Conservation (phyloP, 1,284 basidiomycete species). For the Cutaneotrichosporon curvatum region DNA sequence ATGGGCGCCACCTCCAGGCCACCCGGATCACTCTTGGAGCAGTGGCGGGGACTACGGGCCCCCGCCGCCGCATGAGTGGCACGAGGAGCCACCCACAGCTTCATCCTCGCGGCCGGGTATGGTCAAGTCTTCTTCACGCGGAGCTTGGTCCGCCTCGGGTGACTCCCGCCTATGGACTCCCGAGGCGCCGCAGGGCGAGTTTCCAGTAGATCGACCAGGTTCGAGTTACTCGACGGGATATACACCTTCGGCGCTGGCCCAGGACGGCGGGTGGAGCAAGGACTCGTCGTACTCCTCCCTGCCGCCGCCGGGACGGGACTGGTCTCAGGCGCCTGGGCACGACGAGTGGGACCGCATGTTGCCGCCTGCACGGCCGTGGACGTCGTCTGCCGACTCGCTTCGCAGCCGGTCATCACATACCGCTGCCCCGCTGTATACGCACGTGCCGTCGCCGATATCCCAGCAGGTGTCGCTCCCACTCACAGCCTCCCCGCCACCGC, state of each 20-base stretch:
- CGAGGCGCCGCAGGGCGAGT: background rate
- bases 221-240: background rate
- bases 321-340: background rate
- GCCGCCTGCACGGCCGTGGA: slow-evolving; percentile 6
- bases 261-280: too few relatives aligned
- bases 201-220: background rate
- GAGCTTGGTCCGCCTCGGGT: too few relatives aligned
- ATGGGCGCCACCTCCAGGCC: too few relatives aligned
- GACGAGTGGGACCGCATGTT: slow-evolving; percentile 7
- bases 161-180: slow-evolving; percentile 1
- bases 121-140: too few relatives aligned
- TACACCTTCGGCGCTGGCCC: too few relatives aligned
- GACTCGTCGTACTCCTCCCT: too few relatives aligned
- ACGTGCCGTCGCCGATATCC: slow-evolving; percentile 5
- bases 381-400: slow-evolving; percentile 4
- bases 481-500: slow-evolving; percentile 5
- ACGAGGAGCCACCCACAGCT: too few relatives aligned
- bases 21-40: too few relatives aligned
- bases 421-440: slow-evolving; percentile 8
- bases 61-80: too few relatives aligned
- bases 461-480: slow-evolving; percentile 5
- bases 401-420: slow-evolving; percentile 1
- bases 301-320: too few relatives aligned
- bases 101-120: too few relatives aligned
- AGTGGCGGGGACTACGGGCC: too few relatives aligned